These are phyloP conservation scores for Davidsoniella eucalypti DNA, from an alignment of 2,329 filamentous ascomycete species.

Conservation along the genomic window DNA sequence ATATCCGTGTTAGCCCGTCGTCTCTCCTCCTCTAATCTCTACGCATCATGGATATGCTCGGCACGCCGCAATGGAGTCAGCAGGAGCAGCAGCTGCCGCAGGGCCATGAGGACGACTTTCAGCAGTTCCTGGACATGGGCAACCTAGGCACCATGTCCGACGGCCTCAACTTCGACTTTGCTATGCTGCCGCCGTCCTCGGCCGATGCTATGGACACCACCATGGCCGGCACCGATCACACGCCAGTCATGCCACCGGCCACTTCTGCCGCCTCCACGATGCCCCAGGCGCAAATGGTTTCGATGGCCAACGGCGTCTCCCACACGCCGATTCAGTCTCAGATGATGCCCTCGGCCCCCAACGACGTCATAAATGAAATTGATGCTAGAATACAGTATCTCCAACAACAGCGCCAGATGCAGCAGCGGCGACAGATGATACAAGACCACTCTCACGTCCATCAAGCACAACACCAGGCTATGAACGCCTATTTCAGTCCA, in stretches of 20 bases:
- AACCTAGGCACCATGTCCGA: constrained; percentile 36
- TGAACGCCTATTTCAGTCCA: constrained; percentile 35
- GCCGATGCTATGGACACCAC: constrained; percentile 31
- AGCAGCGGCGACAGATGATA: constrained; percentile 40
- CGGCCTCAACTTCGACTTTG: constrained; percentile 42
- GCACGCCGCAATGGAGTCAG: constrained; percentile 29
- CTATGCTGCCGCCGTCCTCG: constrained; percentile 18
- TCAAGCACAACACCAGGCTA: constrained; percentile 24
- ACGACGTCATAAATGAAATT: constrained; percentile 39
- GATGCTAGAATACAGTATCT: constrained; percentile 51
- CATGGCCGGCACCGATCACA: constrained; percentile 30
- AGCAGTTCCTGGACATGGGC: constrained; percentile 47
- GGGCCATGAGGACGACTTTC: constrained; percentile 42
- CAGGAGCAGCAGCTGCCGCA: constrained; percentile 38
- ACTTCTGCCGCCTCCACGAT: constrained; percentile 7
- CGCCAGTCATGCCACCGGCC: constrained; percentile 20
- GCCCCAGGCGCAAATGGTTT: constrained; percentile 19
- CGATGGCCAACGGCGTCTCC: constrained; percentile 30
- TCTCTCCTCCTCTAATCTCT: too few species aligned
- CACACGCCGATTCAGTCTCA: constrained; percentile 31
- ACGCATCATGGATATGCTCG: constrained; percentile 11
- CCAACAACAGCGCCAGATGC: constrained; percentile 45
- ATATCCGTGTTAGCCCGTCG: too few species aligned
- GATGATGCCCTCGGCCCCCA: constrained; percentile 29
- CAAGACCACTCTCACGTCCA: constrained; percentile 34